phyloP scores from a whole-genome alignment of 1,139 yeast genomes.

The Protomyces gravidus region DNA sequence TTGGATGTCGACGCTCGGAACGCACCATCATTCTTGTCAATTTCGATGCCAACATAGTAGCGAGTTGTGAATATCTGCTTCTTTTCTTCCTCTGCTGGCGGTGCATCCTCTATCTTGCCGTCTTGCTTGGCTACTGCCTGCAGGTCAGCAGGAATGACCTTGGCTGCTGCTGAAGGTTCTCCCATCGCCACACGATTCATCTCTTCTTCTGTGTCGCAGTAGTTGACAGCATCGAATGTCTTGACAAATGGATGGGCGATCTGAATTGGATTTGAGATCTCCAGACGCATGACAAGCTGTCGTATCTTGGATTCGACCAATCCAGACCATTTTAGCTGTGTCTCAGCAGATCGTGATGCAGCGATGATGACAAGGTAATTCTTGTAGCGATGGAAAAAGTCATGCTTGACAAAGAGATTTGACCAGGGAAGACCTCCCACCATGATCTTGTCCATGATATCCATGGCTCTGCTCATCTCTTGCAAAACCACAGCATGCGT shows the following conservation, averaged over 20 bases:
- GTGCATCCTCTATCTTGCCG: conserved; percentile 36
- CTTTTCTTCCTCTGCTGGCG: conserved; percentile 38
- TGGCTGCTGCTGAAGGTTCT: conserved; percentile 48
- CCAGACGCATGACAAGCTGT: conserved; percentile 73
- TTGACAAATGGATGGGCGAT: conserved; percentile 89
- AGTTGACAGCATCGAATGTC: conserved; percentile 58
- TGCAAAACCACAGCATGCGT: conserved; percentile 73
- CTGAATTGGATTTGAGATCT: conserved; percentile 56
- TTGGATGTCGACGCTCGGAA: not conserved
- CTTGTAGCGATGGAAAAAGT: conserved; percentile 75
- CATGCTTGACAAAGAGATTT: conserved; percentile 70
- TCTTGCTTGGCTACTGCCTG: conserved; percentile 39
- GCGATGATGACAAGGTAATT: conserved; percentile 81
- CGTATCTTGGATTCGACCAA: conserved; percentile 85
- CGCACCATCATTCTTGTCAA: conserved; percentile 48
- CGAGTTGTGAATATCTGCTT: conserved; percentile 60
- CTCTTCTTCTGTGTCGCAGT: conserved; percentile 53
- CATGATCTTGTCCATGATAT: conserved; percentile 64
- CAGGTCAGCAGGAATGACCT: conserved; percentile 46
- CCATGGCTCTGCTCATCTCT: conserved; percentile 72
- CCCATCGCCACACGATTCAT: conserved; percentile 53
- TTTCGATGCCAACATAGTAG: conserved; percentile 72
- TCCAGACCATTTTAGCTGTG: conserved; percentile 86
- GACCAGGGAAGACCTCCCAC: conserved; percentile 65
- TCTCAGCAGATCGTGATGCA: conserved; percentile 70